phyloP scores from a whole-genome alignment of 495 filamentous ascomycete species.

The Amniculicola lignicola region DNA sequence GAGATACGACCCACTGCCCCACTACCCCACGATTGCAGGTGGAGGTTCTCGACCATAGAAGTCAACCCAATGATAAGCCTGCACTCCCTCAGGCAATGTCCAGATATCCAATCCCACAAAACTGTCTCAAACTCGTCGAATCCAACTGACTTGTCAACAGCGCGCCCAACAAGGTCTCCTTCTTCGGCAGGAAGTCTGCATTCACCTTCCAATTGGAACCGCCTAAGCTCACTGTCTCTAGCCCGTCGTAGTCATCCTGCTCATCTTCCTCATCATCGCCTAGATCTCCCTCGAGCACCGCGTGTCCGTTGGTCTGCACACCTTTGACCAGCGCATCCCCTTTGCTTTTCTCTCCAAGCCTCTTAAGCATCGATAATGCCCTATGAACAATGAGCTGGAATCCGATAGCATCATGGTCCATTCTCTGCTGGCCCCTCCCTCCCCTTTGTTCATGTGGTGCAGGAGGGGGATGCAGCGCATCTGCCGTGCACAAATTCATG shows the following conservation, averaged over 20 bases:
- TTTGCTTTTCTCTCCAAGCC: conserved; percentile 51
- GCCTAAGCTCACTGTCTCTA: conserved; percentile 17
- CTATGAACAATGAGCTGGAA: conserved; percentile 43
- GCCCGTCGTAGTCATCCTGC: conserved; percentile 18
- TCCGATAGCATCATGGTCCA: conserved; percentile 26
- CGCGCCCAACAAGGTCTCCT: conserved; percentile 38
- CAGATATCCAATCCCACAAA: conserved; percentile 36
- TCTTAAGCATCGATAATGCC: conserved; percentile 55
- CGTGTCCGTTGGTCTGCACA: conserved; percentile 15
- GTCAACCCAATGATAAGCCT: too few species aligned
- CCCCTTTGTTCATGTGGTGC: conserved; percentile 31
- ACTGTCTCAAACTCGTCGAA: conserved; percentile 32
- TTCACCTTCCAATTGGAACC: conserved; percentile 27
- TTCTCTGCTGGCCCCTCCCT: conserved; percentile 2
- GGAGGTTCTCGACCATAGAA: too few species aligned
- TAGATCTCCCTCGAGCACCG: conserved; percentile 4
- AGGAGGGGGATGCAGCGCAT: conserved; percentile 31
- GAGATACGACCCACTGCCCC: too few species aligned
- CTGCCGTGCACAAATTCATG: conserved; percentile 57
- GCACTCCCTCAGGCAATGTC: conserved; percentile 3
- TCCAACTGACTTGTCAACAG: conserved; percentile 36
- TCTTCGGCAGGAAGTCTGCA: conserved; percentile 40
- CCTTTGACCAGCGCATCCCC: conserved; percentile 25
- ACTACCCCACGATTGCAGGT: too few species aligned
- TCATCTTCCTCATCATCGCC: conserved; percentile 15